These are phyloP conservation scores for Orbilia brochopaga DNA, from an alignment of 2,329 filamentous ascomycete species.

Conservation along the genomic window DNA sequence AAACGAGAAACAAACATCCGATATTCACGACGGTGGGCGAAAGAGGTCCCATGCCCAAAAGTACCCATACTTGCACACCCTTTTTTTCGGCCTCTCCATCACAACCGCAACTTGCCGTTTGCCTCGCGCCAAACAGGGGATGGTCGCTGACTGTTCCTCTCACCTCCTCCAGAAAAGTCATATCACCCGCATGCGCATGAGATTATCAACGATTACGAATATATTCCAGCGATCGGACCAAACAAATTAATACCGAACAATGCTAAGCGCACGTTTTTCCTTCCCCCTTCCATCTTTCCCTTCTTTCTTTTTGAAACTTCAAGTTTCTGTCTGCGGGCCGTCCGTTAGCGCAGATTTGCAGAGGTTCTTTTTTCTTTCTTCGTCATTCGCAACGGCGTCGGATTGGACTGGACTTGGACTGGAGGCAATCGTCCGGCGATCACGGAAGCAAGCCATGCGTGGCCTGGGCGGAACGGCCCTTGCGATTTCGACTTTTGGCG, in stretches of 20 bases:
- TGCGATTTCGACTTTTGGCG: no score
- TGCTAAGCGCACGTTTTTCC: no score
- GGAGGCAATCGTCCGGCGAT: neutral
- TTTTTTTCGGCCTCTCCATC: conserved; percentile 1
- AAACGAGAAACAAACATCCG: conserved; percentile 6
- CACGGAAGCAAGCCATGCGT: neutral
- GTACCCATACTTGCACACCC: conserved; percentile 6
- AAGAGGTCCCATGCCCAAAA: conserved; percentile 5
- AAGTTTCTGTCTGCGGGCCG: neutral
- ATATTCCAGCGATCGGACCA: no score
- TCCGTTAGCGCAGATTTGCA: conserved; percentile 2
- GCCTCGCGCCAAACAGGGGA: neutral
- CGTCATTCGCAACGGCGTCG: neutral
- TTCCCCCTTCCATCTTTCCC: no score
- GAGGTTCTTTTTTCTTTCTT: neutral
- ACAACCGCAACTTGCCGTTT: neutral
- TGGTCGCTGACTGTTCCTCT: no score
- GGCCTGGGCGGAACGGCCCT: neutral
- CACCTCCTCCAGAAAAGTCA: neutral
- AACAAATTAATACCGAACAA: no score
- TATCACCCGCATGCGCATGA: neutral
- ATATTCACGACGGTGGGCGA: conserved; percentile 1
- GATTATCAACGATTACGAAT: neutral
- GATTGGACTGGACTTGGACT: no score
- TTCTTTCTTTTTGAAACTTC: neutral